Evolutionary conservation across 106 monocot genomes (phyloP), one percentile per base, ranked within the genome.

Genomic region (Acanthochlamys bracteata): DNA sequence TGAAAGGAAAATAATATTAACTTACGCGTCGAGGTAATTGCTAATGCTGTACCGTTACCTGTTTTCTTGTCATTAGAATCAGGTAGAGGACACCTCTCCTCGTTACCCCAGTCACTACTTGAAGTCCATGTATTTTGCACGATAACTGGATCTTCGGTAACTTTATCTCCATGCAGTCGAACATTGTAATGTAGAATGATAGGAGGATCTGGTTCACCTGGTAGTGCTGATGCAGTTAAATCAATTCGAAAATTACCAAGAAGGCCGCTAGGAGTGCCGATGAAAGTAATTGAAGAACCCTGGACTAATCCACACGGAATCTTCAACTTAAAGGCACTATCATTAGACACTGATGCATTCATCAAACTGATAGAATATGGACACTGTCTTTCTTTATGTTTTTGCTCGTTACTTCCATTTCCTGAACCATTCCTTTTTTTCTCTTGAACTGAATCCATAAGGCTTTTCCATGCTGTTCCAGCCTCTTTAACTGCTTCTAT

Each of bases 121-220:
- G 66, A n/a, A 25, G 87, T 88, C 95, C 95, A 96, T 46, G 95
- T 88, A 66, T 96, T 96, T 63, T 96, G 95, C 10, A 90, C 87
- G 69, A 96, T 96, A 1, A 96, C 90, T 54, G 95, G 95, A 76
- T 96, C 87, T 25, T 96, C 90, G 41, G 87, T 87, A 42, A 82
- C 42, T 68, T 88, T 96, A 78, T 96, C 95, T 57, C 95, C 95
- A 68, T 74, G 84, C 63, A 90, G 77, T 25, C 90, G 72, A 16
- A 96, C 95, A 74, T 90, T 90, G 69, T 82, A 88, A 67, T 96
- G 95, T 63, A 96, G 65, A 41, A 96, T 66, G 51, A 91, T 75
- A 25, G 90, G 95, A 24, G 90, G 78, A 76, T 90, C 84, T 43
- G 75, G 84, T 73, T 96, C 95, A 10, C 90, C 95, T 58, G 96